Evolutionary conservation across 148 eudicot species (phyloP).

Genomic region (Cornus florida): DNA sequence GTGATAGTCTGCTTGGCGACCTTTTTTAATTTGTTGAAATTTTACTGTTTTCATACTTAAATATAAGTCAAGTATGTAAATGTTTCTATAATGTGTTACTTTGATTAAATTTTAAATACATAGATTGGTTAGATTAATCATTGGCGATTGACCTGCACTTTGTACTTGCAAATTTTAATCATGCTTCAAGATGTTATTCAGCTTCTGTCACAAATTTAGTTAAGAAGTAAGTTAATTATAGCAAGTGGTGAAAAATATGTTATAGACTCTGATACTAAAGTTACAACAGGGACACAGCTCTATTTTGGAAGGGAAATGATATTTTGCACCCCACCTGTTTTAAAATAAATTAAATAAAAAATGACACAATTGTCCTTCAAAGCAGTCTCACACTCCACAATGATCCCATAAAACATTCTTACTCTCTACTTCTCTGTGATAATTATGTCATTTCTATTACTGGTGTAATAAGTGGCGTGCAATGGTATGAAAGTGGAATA

Average conservation of each 20-base stretch:
- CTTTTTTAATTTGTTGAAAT: not conserved
- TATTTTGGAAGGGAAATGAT: no score
- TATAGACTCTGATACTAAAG: not conserved
- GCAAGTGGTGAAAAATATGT: not conserved
- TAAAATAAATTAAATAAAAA: no score
- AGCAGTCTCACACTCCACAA: no score
- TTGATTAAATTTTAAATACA: not conserved
- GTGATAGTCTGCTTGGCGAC: not conserved
- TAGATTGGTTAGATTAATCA: not conserved
- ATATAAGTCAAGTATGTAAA: not conserved
- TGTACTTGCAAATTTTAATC: not conserved
- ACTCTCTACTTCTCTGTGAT: no score
- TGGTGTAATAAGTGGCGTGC: no score
- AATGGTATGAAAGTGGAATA: no score
- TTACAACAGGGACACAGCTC: no score
- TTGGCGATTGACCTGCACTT: not conserved
- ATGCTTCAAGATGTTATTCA: conserved; percentile 1
- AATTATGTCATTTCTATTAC: no score
- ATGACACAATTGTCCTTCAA: no score
- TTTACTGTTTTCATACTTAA: not conserved
- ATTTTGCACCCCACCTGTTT: no score
- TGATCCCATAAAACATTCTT: no score
- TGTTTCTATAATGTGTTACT: not conserved
- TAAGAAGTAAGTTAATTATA: not conserved
- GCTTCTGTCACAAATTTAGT: not conserved